These are phyloP conservation scores for Madurella fahalii DNA, from an alignment of 2,329 filamentous ascomycete genomes.

Conservation along the genomic window DNA sequence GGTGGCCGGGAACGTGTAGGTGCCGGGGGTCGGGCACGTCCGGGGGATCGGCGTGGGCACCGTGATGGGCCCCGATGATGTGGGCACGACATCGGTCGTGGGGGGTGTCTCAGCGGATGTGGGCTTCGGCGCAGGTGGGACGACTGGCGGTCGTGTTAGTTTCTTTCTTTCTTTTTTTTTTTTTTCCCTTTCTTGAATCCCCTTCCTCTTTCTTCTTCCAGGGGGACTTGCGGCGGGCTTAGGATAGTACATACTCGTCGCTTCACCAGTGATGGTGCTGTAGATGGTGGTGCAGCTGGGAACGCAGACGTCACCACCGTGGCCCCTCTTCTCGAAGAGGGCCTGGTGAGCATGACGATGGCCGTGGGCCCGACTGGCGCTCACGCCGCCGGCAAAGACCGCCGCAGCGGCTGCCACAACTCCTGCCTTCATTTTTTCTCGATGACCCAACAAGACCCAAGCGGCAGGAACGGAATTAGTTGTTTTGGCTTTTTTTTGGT, in stretches of 20 bases:
- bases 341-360: conserved; percentile 59
- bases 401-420: conserved; percentile 62
- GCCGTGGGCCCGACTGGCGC: conserved; percentile 45
- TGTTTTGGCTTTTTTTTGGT: conserved; percentile 26
- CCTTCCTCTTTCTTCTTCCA: too few species aligned
- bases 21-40: conserved; percentile 61
- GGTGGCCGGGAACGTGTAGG: conserved; percentile 71
- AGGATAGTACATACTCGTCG: conserved; percentile 52
- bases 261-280: conserved; percentile 63
- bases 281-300: conserved; percentile 67
- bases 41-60: conserved; percentile 51
- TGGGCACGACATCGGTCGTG: conserved; percentile 30
- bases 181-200: too few species aligned
- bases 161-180: too few species aligned
- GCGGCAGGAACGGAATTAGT: conserved; percentile 16
- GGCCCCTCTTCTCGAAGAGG: conserved; percentile 48
- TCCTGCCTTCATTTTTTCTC: conserved; percentile 66
- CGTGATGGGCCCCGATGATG: conserved; percentile 41
- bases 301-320: conserved; percentile 48
- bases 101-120: conserved; percentile 27
- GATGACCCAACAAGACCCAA: conserved; percentile 2
- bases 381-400: conserved; percentile 54
- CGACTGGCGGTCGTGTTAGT: conserved; percentile 2
- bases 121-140: conserved; percentile 29
- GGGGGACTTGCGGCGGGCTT: background rate